phyloP scores from a whole-genome alignment of 129 eudicot genomes.

The Flaveria trinervia region DNA sequence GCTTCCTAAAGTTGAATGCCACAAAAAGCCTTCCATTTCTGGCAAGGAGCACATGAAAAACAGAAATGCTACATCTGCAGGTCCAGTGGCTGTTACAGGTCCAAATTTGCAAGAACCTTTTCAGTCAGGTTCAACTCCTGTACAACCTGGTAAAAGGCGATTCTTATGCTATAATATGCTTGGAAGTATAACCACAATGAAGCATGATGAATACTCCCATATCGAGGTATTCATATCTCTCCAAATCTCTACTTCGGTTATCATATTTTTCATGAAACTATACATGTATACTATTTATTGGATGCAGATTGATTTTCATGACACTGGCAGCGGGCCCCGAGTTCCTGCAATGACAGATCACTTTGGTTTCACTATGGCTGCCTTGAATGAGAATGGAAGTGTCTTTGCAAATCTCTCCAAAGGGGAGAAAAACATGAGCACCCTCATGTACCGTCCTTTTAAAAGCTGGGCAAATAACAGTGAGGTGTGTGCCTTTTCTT shows the following conservation, averaged over 20 bases:
- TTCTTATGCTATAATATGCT: slow-evolving; percentile 95
- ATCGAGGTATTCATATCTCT: slow-evolving; percentile 62
- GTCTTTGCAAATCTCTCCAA: slow-evolving; percentile 89
- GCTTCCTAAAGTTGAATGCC: slow-evolving; percentile 50
- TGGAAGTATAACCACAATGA: slow-evolving; percentile 94
- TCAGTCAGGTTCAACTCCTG: slow-evolving; percentile 95
- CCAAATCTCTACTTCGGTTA: neutral
- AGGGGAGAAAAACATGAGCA: slow-evolving; percentile 92
- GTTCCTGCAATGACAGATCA: slow-evolving; percentile 98
- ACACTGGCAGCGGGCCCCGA: slow-evolving; percentile 92
- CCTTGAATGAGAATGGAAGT: slow-evolving; percentile 83
- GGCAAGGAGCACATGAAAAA: slow-evolving; percentile 40
- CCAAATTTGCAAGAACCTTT: slow-evolving; percentile 79
- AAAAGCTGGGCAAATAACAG: slow-evolving; percentile 97
- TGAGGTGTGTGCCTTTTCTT: slow-evolving; percentile 57
- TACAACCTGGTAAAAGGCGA: slow-evolving; percentile 78
- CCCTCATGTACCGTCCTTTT: slow-evolving; percentile 95
- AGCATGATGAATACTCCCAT: slow-evolving; percentile 89
- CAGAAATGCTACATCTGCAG: slow-evolving; percentile 37
- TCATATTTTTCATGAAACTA: slow-evolving; percentile 11
- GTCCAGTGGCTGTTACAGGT: slow-evolving; percentile 26
- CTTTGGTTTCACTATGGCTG: slow-evolving; percentile 98
- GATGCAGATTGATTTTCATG: slow-evolving; percentile 94
- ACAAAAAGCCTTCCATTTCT: slow-evolving; percentile 50
- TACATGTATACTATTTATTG: slow-evolving; percentile 8